Evolutionary conservation across 2,329 filamentous ascomycete species (phyloP).

Genomic region (Colletotrichum graminicola): DNA sequence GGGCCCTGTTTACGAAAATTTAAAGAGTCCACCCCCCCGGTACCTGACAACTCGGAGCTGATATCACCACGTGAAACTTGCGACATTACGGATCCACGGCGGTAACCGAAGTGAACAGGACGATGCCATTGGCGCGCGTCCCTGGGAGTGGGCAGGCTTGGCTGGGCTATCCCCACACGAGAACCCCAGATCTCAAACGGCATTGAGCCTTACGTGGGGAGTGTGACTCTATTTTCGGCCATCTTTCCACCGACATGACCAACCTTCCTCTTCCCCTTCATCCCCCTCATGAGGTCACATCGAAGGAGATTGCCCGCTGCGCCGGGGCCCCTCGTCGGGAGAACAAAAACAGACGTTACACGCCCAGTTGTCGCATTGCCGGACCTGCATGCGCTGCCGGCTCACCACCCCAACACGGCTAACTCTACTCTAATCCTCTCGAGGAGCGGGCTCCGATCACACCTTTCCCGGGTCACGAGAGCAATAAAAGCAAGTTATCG

Average conservation of each 20-base stretch:
- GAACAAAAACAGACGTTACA: constrained; percentile 12
- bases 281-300: constrained; percentile 38
- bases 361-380: constrained; percentile 29
- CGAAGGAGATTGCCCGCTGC: background rate
- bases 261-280: constrained; percentile 5
- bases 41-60: background rate
- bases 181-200: constrained; percentile 40
- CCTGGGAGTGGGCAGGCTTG: background rate
- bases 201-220: constrained; percentile 28
- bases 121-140: constrained; percentile 37
- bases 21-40: background rate
- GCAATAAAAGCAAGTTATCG: constrained; percentile 26
- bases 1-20: background rate
- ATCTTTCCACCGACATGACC: constrained; percentile 26
- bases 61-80: constrained; percentile 29
- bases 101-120: background rate
- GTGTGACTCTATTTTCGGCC: constrained; percentile 30
- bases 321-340: background rate
- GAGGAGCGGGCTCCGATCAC: constrained; percentile 28
- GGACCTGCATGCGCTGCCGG: constrained; percentile 28
- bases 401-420: constrained; percentile 15
- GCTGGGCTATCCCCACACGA: constrained; percentile 25
- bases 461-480: constrained; percentile 31
- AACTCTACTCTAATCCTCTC: constrained; percentile 8
- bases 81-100: constrained; percentile 15